Conservation (phyloP, 768 basidiomycete genomes). For the Mycena indigotica region DNA sequence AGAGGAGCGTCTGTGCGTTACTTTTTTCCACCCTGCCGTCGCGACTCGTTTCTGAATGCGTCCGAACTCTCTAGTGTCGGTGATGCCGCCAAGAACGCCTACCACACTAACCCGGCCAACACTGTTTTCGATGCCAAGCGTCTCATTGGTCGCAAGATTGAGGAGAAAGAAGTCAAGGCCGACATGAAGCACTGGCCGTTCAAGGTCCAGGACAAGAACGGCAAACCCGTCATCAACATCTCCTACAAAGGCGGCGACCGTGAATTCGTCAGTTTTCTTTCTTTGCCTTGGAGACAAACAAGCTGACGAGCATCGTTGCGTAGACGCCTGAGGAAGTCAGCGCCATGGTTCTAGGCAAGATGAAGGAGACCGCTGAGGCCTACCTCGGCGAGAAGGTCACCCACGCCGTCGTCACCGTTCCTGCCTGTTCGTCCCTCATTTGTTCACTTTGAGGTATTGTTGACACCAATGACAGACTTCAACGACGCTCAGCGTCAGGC, state of each 20-base stretch:
- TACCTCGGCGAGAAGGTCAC: constrained; percentile 96
- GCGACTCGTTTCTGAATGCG: neutral
- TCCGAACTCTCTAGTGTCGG: constrained; percentile 61
- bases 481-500: constrained; percentile 99
- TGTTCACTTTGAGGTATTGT: neutral
- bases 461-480: constrained; percentile 62
- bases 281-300: neutral
- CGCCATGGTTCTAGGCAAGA: constrained; percentile 94
- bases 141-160: constrained; percentile 84
- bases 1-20: constrained; percentile 68
- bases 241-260: constrained; percentile 76
- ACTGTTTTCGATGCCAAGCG: constrained; percentile 98
- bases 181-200: constrained; percentile 95
- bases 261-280: constrained; percentile 69
- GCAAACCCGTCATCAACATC: constrained; percentile 81
- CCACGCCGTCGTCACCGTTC: constrained; percentile 97
- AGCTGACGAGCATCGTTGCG: no score
- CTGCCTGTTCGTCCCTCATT: constrained; percentile 58
- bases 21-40: constrained; percentile 12
- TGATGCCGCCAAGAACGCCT: constrained; percentile 96
- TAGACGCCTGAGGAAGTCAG: constrained; percentile 93
- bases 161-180: constrained; percentile 77
- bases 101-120: constrained; percentile 87
- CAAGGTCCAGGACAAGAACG: constrained; percentile 72
- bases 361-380: constrained; percentile 99